Conservation (phyloP, 75 land plant species). For the Ceratopteris richardii region DNA sequence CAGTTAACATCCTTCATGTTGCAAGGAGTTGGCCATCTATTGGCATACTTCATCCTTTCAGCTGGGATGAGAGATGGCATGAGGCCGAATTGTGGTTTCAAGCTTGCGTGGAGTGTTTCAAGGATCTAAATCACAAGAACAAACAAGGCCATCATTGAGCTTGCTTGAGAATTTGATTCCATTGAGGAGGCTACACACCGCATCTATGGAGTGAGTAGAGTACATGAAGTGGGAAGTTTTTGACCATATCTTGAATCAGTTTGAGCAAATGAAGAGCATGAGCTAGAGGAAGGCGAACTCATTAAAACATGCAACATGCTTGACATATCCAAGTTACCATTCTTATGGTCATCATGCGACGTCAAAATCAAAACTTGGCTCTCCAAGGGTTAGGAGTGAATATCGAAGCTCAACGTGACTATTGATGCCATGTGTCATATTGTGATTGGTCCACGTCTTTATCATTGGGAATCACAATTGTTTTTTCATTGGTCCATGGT, state of each 20-base stretch:
- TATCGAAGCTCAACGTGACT: too few relatives aligned
- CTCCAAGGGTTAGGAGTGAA: too few relatives aligned
- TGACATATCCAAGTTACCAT: too few relatives aligned
- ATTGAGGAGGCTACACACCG: background rate
- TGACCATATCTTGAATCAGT: background rate
- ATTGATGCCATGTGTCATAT: too few relatives aligned
- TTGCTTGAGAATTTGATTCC: background rate
- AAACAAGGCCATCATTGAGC: background rate
- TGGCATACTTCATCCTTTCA: slow-evolving; percentile 2
- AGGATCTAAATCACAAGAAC: background rate
- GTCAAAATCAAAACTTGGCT: too few relatives aligned
- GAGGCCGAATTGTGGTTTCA: slow-evolving; percentile 4
- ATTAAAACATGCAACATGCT: too few relatives aligned
- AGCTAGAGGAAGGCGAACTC: too few relatives aligned
- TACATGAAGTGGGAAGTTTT: background rate
- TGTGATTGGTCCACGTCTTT: too few relatives aligned
- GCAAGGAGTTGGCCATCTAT: background rate
- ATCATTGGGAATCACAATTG: too few relatives aligned
- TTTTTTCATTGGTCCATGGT: too few relatives aligned
- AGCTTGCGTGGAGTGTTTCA: background rate
- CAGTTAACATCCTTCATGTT: slow-evolving; percentile 1
- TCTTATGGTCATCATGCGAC: too few relatives aligned
- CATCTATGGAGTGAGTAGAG: background rate
- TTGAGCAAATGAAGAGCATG: background rate
- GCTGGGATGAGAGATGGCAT: background rate